Base-by-base conservation (phyloP, 768 basidiomycete species). In the Boletus tomentosulus region DNA sequence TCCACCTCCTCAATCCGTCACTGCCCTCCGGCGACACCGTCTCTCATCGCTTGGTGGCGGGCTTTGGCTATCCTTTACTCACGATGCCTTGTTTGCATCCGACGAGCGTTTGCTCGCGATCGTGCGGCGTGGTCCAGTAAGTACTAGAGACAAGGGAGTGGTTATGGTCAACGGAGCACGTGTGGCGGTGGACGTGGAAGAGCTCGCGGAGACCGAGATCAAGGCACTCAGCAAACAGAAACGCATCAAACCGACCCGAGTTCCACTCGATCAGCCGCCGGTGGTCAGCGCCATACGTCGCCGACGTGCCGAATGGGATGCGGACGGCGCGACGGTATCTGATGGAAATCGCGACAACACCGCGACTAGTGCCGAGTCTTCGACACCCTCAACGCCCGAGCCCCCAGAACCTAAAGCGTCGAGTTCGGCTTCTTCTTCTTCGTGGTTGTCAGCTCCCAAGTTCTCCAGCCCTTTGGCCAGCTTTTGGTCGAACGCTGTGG, bases 201-300 rank as follows among this genome's bases (percentile, higher is more conserved):
- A 95, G 51, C 76, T 99, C 19, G 79, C 86, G 0, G 93, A 96
- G 51, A 75, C 79, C 25, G 95, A 98, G 69, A 83, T 95, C 61
- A 92, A 95, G 75, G 71, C 79, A 5, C 76, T 97, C 41, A 76
- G 82, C 64, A 89, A 86, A 70, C 83, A 84, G 75, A 98, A 95
- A 71, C 82, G 96, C 9, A 76, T 92, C 46, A 92, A 92, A 68
- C 91, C 92, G 4, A 73, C 76, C 3, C 82, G 96, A 33, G 85
- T 95, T 48, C 95, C 97, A 3, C 78, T 99, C 19, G 97, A 99
- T 68, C 94, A 95, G 60, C 95, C 94, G 0, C 91, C 86, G 4
- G 90, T 93, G 3, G 72, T 89, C 50, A 76, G 85, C 30, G 83
- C 79, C 42, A 84, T 90, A 53, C 78, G 87, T 39, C 77, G 81